Conservation (phyloP, 116 monocot genomes). For the Trichopus zeylanicus region DNA sequence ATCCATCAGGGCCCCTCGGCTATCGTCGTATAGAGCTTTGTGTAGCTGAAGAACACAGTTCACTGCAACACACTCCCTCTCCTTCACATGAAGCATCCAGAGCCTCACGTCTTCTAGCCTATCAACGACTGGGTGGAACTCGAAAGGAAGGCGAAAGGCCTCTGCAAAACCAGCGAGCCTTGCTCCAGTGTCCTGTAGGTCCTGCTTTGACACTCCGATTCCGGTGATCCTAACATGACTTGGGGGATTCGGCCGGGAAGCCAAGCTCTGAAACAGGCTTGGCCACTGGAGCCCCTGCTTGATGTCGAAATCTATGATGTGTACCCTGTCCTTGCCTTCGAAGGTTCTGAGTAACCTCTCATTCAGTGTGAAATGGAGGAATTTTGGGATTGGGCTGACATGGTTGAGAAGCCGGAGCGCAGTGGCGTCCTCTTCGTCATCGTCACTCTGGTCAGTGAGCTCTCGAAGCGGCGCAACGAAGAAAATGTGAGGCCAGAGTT, state of each 20-base stretch:
- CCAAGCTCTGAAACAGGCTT: constrained; percentile 60
- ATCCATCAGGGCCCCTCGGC: constrained; percentile 22
- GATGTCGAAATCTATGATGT: constrained; percentile 89
- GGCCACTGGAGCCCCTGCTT: constrained; percentile 94
- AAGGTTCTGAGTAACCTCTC: constrained; percentile 53
- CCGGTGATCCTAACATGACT: constrained; percentile 78
- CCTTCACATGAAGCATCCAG: constrained; percentile 96
- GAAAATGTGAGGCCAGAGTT: constrained; percentile 66
- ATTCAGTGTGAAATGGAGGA: constrained; percentile 81
- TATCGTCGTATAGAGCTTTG: constrained; percentile 47
- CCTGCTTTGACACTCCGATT: constrained; percentile 59
- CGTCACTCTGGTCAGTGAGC: constrained; percentile 12
- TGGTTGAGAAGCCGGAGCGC: constrained; percentile 55
- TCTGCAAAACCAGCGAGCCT: constrained; percentile 59
- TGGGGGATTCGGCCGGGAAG: constrained; percentile 49
- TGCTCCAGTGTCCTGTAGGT: constrained; percentile 59
- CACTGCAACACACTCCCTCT: constrained; percentile 67
- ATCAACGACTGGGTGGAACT: constrained; percentile 84
- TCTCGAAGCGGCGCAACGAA: constrained; percentile 31
- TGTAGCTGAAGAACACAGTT: constrained; percentile 69
- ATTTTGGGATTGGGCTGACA: constrained; percentile 62
- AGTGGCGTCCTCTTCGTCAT: constrained; percentile 32
- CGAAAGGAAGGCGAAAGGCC: constrained; percentile 34
- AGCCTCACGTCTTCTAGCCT: constrained; percentile 73
- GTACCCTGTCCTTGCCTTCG: constrained; percentile 61